phyloP scores from a whole-genome alignment of 2,329 filamentous ascomycete species.

The Epichloe coenophiala region DNA sequence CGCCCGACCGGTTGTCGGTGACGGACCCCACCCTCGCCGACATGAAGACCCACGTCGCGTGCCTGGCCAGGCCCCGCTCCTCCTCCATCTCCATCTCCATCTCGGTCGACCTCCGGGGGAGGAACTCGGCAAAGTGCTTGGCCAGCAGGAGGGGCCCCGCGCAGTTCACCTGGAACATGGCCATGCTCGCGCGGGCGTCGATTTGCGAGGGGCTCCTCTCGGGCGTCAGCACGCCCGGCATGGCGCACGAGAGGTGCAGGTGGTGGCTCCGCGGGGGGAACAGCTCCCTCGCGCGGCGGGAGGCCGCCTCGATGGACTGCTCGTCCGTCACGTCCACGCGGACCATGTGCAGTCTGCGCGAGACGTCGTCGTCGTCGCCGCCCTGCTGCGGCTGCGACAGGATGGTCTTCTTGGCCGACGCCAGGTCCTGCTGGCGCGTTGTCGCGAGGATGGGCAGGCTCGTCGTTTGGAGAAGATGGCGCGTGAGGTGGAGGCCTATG shows the following conservation, averaged over 20 bases:
- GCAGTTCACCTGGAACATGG: constrained; percentile 60
- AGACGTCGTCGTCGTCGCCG: constrained; percentile 1
- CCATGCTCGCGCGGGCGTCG: constrained; percentile 43
- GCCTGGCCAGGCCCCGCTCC: constrained; percentile 29
- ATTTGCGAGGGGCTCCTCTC: constrained; percentile 57
- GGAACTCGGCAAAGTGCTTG: constrained; percentile 59
- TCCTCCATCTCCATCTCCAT: no score
- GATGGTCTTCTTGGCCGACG: constrained; percentile 20
- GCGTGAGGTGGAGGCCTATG: constrained; percentile 34
- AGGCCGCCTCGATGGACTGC: constrained; percentile 43
- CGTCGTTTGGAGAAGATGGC: constrained; percentile 33
- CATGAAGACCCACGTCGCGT: constrained; percentile 60
- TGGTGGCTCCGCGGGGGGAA: constrained; percentile 39
- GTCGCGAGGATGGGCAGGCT: constrained; percentile 34
- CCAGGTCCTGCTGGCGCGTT: constrained; percentile 23
- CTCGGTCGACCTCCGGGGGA: constrained; percentile 44
- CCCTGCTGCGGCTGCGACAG: constrained; percentile 12
- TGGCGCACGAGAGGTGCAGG: constrained; percentile 53
- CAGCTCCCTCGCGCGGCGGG: constrained; percentile 31
- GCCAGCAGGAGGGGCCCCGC: constrained; percentile 63
- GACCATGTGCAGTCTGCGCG: constrained; percentile 25
- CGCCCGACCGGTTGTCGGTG: constrained; percentile 57
- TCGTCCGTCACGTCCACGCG: constrained; percentile 44
- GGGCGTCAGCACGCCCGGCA: constrained; percentile 59
- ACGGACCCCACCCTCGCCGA: constrained; percentile 66